Evolutionary conservation across 805 yeast species (phyloP).

Genomic region (Metschnikowia lochheadii): DNA sequence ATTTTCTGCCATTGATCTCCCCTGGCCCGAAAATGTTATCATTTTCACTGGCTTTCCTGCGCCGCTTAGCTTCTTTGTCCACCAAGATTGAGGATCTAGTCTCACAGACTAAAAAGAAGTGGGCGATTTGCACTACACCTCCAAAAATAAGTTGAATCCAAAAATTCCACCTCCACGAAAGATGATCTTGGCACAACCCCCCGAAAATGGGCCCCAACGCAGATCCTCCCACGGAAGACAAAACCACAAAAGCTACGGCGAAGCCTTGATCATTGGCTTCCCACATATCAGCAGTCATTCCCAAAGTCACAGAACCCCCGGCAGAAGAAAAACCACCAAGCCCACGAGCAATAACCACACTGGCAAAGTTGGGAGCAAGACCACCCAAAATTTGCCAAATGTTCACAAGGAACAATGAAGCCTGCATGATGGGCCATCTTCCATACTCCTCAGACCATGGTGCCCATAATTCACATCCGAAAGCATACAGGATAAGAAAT

Average conservation of each 20-base stretch:
- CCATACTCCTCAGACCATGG: slow-evolving; percentile 36
- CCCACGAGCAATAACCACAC: slow-evolving; percentile 23
- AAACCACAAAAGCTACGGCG: slow-evolving; percentile 31
- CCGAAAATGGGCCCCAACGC: slow-evolving; percentile 30
- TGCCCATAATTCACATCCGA: slow-evolving; percentile 35
- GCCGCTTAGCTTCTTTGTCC: slow-evolving; percentile 35
- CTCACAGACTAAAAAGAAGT: slow-evolving; percentile 33
- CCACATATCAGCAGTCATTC: slow-evolving; percentile 34
- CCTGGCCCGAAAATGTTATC: slow-evolving; percentile 34
- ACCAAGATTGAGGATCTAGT: slow-evolving; percentile 32
- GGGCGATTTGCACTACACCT: slow-evolving; percentile 29
- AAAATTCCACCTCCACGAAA: slow-evolving; percentile 24
- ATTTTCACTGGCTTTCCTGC: slow-evolving; percentile 31
- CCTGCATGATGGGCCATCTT: slow-evolving; percentile 32
- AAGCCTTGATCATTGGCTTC: slow-evolving; percentile 29
- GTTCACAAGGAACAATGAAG: slow-evolving; percentile 26
- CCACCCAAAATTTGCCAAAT: slow-evolving; percentile 33
- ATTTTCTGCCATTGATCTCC: slow-evolving; percentile 20
- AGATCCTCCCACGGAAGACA: slow-evolving; percentile 31
- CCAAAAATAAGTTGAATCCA: slow-evolving; percentile 37
- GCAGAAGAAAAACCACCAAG: slow-evolving; percentile 31
- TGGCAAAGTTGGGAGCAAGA: slow-evolving; percentile 27
- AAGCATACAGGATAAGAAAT: slow-evolving; percentile 28
- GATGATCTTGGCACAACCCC: slow-evolving; percentile 18
- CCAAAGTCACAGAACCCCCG: slow-evolving; percentile 33